Evolutionary conservation across 2,329 filamentous ascomycete species (phyloP).

Genomic region (Arthrobotrys sinensis): DNA sequence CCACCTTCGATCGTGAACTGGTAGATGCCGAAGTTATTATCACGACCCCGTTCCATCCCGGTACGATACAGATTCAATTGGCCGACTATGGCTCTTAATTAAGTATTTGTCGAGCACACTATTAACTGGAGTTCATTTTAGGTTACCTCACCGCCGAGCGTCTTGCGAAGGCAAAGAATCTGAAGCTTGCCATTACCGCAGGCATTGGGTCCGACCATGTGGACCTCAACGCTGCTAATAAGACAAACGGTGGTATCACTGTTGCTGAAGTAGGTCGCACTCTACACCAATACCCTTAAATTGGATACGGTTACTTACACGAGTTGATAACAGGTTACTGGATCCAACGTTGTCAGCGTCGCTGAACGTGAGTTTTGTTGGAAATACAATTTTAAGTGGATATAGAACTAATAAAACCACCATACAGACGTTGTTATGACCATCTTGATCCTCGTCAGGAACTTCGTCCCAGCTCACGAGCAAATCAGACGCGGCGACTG

Average conservation of each 20-base stretch:
- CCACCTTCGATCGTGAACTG: conserved; percentile 93
- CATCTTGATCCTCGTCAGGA: conserved; percentile 93
- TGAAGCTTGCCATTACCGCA: conserved; percentile 96
- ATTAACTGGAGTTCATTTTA: conserved; percentile 86
- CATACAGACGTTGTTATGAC: conserved; percentile 89
- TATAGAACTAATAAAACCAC: conserved; percentile 2
- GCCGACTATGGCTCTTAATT: neutral
- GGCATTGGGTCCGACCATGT: conserved; percentile 97
- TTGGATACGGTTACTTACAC: neutral
- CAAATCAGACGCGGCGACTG: conserved; percentile 90
- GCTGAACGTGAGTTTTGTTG: conserved; percentile 76
- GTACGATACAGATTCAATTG: conserved; percentile 9
- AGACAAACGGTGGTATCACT: conserved; percentile 88
- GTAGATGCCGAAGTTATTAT: conserved; percentile 99
- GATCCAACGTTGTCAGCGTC: conserved; percentile 97
- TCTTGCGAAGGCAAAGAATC: conserved; percentile 97
- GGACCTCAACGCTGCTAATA: conserved; percentile 96
- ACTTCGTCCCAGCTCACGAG: conserved; percentile 98
- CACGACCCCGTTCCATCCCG: conserved; percentile 82
- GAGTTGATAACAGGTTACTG: conserved; percentile 76
- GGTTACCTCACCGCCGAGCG: conserved; percentile 96
- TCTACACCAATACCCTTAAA: neutral
- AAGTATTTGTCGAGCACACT: neutral
- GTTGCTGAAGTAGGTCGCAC: conserved; percentile 80
- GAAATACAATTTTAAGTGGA: neutral